Evolutionary conservation across 768 basidiomycete genomes (phyloP), one percentile per base, ranked within the genome.

Genomic region (Paxillus ammoniavirescens): DNA sequence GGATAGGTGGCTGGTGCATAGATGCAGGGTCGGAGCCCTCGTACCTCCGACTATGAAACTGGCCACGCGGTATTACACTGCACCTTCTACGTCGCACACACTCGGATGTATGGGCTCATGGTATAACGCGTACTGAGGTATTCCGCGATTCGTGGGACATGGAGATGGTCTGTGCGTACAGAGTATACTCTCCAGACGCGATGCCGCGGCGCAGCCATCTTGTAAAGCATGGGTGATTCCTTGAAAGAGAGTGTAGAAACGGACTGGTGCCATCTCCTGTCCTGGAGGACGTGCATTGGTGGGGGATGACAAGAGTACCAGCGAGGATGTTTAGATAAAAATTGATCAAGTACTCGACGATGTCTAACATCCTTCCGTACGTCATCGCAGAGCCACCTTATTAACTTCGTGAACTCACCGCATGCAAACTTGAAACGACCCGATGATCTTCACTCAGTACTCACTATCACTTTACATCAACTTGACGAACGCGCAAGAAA

Each of bases 321-420:
- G 64, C 63, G 35, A 65, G 17, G 38, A 65, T 40, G 38, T 40
- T 56, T 37, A 62, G 41, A 30, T 63, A 58, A 49, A 65, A 52
- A 10, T 58, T 65, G 41, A 54, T 35, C n/a, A 13, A 56, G 58
- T 28, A 54, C 8, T 13, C 55, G 54, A 61, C 54, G 43, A 23
- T 33, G 8, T 10, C 14, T 31, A 26, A 26, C 3, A 26, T 26
- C 26, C 2, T 26, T 26, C 26, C 26, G 5, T 26, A 6, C 26
- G 26, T 26, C 26, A 26, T 26, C 26, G 26, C 26, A 26, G 26
- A 26, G 26, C 26, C 2, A 4, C 26, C 26, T 26, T 26, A 4
- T 26, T 26, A 4, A 26, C 3, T 21, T 21, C 3, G 21, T 21
- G 21, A 21, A 21, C 3, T 21, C 21, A 21, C 21, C 21, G 21